Conservation (phyloP, 2,329 filamentous ascomycete species). For the Blumeria graminis region DNA sequence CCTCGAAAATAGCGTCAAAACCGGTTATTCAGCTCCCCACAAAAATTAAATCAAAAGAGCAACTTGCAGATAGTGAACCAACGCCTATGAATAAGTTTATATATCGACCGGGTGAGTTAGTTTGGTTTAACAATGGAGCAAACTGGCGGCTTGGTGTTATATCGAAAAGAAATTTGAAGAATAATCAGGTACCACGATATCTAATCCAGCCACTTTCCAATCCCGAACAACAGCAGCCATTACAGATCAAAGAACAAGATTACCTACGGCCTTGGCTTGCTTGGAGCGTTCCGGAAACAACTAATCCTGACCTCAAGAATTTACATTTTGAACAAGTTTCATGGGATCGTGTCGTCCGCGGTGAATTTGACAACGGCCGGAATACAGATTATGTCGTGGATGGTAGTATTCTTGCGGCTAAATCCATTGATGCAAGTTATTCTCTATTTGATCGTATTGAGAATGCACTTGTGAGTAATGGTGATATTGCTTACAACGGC, state of each 20-base stretch:
- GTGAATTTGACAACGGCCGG: conserved; percentile 18
- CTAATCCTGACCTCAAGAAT: conserved; percentile 19
- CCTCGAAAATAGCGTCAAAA: conserved; percentile 2
- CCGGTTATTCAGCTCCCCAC: conserved; percentile 3
- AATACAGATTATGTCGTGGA: conserved; percentile 27
- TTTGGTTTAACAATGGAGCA: conserved; percentile 27
- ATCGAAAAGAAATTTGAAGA: conserved; percentile 19
- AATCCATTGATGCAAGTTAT: conserved; percentile 28
- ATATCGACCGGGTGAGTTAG: conserved; percentile 28
- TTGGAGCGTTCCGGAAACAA: conserved; percentile 29
- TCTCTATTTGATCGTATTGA: conserved; percentile 26
- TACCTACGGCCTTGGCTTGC: conserved; percentile 30
- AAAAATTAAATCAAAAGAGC: conserved; percentile 17
- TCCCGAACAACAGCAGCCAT: conserved; percentile 17
- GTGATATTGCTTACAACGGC: conserved; percentile 24
- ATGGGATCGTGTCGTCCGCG: conserved; percentile 21
- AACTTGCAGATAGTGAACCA: conserved; percentile 21
- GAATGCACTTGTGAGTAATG: conserved; percentile 16
- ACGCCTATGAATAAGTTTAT: conserved; percentile 21
- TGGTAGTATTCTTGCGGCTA: conserved; percentile 31
- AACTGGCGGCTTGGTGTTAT: conserved; percentile 31
- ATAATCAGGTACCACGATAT: conserved; percentile 16
- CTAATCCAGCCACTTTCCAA: conserved; percentile 24
- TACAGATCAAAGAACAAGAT: conserved; percentile 21
- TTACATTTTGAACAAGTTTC: conserved; percentile 24